These are phyloP conservation scores for Spinacia oleracea DNA, from an alignment of 179 eudicot species.

Conservation along the genomic window DNA sequence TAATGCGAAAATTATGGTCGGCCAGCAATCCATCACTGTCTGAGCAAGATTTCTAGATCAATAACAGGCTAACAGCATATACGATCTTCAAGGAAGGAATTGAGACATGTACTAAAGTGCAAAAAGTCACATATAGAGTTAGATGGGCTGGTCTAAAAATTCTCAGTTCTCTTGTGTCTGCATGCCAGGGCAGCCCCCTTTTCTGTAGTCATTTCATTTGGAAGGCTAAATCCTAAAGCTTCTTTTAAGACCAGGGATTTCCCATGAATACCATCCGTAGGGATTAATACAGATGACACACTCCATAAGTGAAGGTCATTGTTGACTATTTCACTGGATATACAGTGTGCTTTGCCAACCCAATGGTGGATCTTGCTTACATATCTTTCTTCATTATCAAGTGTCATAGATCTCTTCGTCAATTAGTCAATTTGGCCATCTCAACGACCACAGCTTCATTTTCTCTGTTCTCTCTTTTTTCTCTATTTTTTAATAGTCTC, in stretches of 20 bases:
- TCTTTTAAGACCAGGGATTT: background rate
- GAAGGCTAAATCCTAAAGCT: background rate
- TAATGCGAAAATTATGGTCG: background rate
- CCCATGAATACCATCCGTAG: background rate
- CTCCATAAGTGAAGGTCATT: background rate
- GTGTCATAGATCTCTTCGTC: background rate
- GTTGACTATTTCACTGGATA: background rate
- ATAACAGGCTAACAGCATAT: background rate
- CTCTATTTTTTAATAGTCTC: too few relatives aligned
- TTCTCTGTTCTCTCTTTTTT: too few relatives aligned
- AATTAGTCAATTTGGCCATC: too few relatives aligned
- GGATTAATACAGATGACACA: background rate
- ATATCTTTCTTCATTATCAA: background rate
- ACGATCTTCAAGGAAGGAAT: background rate
- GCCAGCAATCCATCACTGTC: background rate
- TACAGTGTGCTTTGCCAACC: too few relatives aligned
- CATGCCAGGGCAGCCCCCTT: background rate
- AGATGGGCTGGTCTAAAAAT: background rate
- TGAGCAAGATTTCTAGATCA: background rate
- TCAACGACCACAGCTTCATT: too few relatives aligned
- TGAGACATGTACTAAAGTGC: background rate
- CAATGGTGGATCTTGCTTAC: background rate
- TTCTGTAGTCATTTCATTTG: background rate
- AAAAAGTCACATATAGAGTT: background rate
- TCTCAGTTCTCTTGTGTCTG: background rate